Percentiles rank a stretch among this genome's conserved stretches.
Conservation (phyloP, 1,284 basidiomycete species). For the Caloboletus firmus region DNA sequence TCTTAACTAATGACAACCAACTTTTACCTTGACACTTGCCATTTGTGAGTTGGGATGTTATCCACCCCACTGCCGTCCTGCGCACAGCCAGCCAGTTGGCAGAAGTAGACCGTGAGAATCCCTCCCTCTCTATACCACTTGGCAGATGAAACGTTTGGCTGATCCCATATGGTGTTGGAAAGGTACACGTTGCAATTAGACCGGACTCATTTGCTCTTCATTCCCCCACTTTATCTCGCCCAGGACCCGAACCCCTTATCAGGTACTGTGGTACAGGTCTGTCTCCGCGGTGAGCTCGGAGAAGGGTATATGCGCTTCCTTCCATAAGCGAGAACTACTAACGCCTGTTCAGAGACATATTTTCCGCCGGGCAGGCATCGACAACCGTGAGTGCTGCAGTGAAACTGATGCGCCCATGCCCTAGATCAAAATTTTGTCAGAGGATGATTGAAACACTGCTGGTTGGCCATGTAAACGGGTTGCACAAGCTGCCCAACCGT, state of each 20-base stretch:
- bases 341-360: conserved; percentile 15
- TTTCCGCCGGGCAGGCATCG: conserved; percentile 6
- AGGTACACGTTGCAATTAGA: conserved; percentile 21
- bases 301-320: conserved; percentile 22
- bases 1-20: not conserved
- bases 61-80: not conserved
- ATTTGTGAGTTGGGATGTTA: not conserved
- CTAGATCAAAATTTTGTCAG: conserved; percentile 8
- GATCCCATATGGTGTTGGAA: not conserved
- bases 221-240: conserved; percentile 13
- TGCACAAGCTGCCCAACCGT: conserved; percentile 17
- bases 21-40: not conserved
- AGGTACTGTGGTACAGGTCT: conserved; percentile 29
- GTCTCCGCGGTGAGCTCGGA: conserved; percentile 18
- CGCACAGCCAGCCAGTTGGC: not conserved
- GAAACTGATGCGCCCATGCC: not conserved
- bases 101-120: conserved; percentile 8
- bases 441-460: conserved; percentile 27
- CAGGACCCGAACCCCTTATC: not conserved
- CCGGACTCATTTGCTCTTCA: conserved; percentile 28
- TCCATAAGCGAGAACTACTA: not conserved
- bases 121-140: not conserved
- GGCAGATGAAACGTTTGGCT: not conserved
- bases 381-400: conserved; percentile 22
- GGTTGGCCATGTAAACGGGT: conserved; percentile 17